Evolutionary conservation across 2,329 filamentous ascomycete species (phyloP), one percentile per base, ranked within the genome.

Genomic region (Cladorrhinum sp.): DNA sequence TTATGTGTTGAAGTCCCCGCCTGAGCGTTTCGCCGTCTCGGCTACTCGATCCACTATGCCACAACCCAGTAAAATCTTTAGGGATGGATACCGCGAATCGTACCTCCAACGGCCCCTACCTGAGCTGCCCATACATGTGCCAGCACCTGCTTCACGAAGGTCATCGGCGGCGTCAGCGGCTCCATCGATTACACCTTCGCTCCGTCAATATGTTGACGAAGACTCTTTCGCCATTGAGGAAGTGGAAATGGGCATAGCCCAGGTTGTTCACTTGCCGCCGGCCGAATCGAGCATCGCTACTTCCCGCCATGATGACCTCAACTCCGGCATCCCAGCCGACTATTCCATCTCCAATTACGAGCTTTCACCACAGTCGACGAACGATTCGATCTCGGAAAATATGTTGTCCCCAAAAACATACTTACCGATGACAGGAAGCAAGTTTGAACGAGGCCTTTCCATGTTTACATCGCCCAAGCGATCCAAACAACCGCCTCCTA

Each of bases 21-120:
- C 74, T 2, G 70, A 74, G 62, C 60, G 73, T 16, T 65, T 64
- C 24, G 57, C 60, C 5, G 42, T 59, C 12, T 52, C 48, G 0
- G 24, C 46, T 7, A 28, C 62, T 8, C 51, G 21, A 10, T 6
- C 26, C 14, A 23, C 24, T 3, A 23, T 72, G 1, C 73, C 72
- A 12, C 71, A 74, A 62, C 72, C 73, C 12, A 71, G 71, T 68
- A 75, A 75, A 60, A 62, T 61, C 7, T 42, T 67, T 6, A 65
- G 70, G 21, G 72, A 74, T 42, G 58, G 57, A 3, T 61, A 59
- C n/a, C 42, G 57, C 21, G 65, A 65, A 10, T 62, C 64, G 1
- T 70, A 72, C 36, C 51, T 67, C 26, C 64, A 68, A 23, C 65
- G 71, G 2, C 70, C 72, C 2, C 57, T 75, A 2, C 74, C 73